Evolutionary conservation across 2,329 filamentous ascomycete species (phyloP).

Genomic region (Curvularia eragrostidis): DNA sequence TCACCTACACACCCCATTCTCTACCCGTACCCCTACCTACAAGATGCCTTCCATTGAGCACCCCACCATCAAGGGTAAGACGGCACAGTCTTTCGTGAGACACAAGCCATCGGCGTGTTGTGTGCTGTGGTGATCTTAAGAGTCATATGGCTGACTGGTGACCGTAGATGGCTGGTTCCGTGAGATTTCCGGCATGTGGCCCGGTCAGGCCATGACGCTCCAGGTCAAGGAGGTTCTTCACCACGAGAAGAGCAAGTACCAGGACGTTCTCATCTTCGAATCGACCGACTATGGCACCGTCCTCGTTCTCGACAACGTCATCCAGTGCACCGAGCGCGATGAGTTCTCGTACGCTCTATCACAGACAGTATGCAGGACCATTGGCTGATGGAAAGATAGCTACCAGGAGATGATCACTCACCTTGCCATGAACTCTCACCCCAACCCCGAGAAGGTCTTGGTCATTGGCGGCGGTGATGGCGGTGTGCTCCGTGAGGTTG

Average conservation of each 20-base stretch:
- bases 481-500: constrained; percentile 95
- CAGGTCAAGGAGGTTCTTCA: constrained; percentile 93
- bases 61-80: constrained; percentile 75
- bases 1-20: constrained; percentile 3
- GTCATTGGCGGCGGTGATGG: constrained; percentile 98
- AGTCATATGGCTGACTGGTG: constrained; percentile 4
- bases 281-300: constrained; percentile 96
- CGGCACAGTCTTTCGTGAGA: not conserved
- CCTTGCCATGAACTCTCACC: constrained; percentile 97
- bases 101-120: not conserved
- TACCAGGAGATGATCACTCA: constrained; percentile 99
- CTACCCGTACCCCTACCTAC: constrained; percentile 34
- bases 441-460: constrained; percentile 96
- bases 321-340: constrained; percentile 97
- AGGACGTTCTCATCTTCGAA: constrained; percentile 99
- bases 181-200: constrained; percentile 99
- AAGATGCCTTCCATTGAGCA: constrained; percentile 73
- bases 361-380: not conserved
- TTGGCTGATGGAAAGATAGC: constrained; percentile 45
- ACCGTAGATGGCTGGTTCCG: constrained; percentile 97
- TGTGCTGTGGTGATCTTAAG: too few relatives aligned
- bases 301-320: constrained; percentile 97
- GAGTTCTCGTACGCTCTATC: constrained; percentile 77
- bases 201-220: constrained; percentile 95
- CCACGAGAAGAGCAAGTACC: constrained; percentile 99